These are phyloP conservation scores for Phytopythium boreale DNA, from an alignment of 352 stramenopile species.

Conservation along the genomic window DNA sequence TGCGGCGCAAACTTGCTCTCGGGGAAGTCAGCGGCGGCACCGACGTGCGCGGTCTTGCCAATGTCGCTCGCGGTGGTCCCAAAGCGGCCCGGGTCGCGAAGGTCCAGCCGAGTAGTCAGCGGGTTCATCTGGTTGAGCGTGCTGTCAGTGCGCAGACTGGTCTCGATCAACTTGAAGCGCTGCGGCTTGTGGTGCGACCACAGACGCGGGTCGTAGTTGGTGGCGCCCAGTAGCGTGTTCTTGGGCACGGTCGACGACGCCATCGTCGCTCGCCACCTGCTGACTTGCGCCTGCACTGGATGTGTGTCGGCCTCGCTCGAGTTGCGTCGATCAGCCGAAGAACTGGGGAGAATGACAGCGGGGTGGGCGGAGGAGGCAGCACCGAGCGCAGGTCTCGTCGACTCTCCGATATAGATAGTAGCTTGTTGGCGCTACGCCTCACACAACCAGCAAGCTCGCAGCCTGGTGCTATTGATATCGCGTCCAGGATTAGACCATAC, in stretches of 20 bases:
- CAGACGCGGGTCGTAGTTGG: conserved; percentile 64
- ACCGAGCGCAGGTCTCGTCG: not conserved
- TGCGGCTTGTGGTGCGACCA: conserved; percentile 76
- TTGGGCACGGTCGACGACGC: conserved; percentile 46
- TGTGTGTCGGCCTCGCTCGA: not conserved
- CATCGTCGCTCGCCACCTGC: conserved; percentile 18
- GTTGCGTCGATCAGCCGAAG: not conserved
- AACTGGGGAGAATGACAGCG: not conserved
- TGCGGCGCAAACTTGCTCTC: conserved; percentile 83
- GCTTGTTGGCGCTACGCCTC: not conserved
- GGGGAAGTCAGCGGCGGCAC: conserved; percentile 14
- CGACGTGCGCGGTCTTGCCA: conserved; percentile 26
- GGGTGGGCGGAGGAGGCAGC: not conserved
- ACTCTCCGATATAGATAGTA: not conserved
- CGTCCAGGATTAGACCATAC: not conserved
- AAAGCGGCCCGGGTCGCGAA: conserved; percentile 52
- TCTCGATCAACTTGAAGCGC: conserved; percentile 75
- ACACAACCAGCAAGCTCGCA: not conserved
- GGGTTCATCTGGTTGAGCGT: conserved; percentile 58
- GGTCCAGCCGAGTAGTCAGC: conserved; percentile 53
- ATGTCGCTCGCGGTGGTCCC: conserved; percentile 62
- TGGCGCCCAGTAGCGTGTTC: conserved; percentile 72
- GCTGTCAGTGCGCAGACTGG: conserved; percentile 54
- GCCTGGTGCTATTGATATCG: not conserved
- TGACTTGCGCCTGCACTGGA: not conserved